These are phyloP conservation scores for Tephrocybe sp. DNA, from an alignment of 768 basidiomycete species.

Conservation along the genomic window DNA sequence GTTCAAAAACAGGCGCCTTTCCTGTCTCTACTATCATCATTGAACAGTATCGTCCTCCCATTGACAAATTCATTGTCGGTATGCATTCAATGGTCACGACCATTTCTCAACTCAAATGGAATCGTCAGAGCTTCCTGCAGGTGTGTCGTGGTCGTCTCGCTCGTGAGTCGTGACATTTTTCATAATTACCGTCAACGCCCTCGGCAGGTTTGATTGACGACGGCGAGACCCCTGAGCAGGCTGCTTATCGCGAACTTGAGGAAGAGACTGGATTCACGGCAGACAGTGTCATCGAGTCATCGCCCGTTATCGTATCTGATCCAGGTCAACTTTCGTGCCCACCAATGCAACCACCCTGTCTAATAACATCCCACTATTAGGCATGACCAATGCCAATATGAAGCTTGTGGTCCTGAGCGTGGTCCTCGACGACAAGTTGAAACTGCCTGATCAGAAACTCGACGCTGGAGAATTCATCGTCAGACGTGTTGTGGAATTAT, in stretches of 20 bases:
- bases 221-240: constrained; percentile 75
- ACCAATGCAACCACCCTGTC: background rate
- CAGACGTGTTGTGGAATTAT: constrained; percentile 66
- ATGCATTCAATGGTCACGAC: constrained; percentile 9
- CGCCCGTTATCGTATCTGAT: constrained; percentile 64
- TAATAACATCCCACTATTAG: constrained; percentile 34
- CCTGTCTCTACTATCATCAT: constrained; percentile 80
- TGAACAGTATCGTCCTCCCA: constrained; percentile 90
- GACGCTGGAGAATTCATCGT: constrained; percentile 88
- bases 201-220: constrained; percentile 77
- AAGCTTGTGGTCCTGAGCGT: constrained; percentile 77
- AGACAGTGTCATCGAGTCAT: constrained; percentile 57
- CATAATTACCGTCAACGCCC: background rate
- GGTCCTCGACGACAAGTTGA: constrained; percentile 61
- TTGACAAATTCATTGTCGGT: constrained; percentile 78
- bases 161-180: background rate
- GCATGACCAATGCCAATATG: constrained; percentile 96
- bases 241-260: constrained; percentile 85
- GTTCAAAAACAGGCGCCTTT: constrained; percentile 71
- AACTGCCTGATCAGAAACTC: constrained; percentile 70
- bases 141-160: constrained; percentile 12
- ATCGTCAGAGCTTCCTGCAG: constrained; percentile 37
- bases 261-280: constrained; percentile 93
- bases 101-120: background rate
- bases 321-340: constrained; percentile 49